Base-by-base conservation (phyloP, 2,329 filamentous ascomycete species). In the Diaporthe nobilis region DNA sequence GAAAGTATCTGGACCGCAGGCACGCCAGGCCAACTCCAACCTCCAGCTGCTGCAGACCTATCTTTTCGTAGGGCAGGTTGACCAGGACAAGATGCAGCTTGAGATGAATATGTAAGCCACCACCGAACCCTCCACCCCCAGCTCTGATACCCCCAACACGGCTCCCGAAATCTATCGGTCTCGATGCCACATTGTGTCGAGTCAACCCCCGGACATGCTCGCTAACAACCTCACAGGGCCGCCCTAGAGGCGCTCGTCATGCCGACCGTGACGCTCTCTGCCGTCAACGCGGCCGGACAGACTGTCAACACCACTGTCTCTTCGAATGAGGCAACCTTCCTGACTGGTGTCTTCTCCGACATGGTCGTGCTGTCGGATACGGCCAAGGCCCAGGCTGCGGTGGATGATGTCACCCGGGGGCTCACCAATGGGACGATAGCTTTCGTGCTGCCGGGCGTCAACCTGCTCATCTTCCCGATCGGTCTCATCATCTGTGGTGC, bases 261-360 rank as follows among this genome's bases (percentile, higher is more conserved):
- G 82, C 94, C 94, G 10, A 87, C 86, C n/a, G 90, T 95, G 75
- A 91, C 91, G 22, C 88, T 95, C 63, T 88, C 89, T 17, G 93
- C 88, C n/a, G 86, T 84, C 55, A 90, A 88, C 79, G 79, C 86
- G 39, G 82, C 84, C 20, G 91, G 90, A 77, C 81, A 86, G 79
- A 82, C 84, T 1, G 86, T 94, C 75, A 88, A 85, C 80, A 93
- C 93, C 68, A 92, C 90, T 47, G 90, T 95, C 70, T 92, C 92
- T 13, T 89, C 90, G 76, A 92, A 93, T 83, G 92, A 94, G 82
- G 93, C 93, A 22, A 89, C 90, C 9, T 95, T 95, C 79, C 89
- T 95, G 53, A 90, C 89, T 20, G 94, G 94, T 71, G 89, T 94
- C 79, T 95, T 95, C 83, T 90, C 92, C 72, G 84, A 88, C 68